phyloP scores from a whole-genome alignment of 2,329 filamentous ascomycete genomes.

The Scortechinia acanthostroma region DNA sequence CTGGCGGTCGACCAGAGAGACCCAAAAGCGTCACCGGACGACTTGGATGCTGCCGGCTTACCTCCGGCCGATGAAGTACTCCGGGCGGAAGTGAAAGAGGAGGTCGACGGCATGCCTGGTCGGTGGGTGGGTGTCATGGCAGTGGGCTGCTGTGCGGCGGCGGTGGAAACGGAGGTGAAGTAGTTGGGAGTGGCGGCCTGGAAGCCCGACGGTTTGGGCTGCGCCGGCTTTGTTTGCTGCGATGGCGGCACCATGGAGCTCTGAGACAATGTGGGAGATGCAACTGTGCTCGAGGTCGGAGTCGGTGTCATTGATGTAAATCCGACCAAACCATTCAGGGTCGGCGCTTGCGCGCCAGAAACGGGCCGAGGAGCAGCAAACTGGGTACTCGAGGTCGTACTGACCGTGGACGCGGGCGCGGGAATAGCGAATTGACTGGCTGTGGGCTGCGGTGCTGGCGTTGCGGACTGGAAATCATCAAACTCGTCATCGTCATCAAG shows the following conservation, averaged over 20 bases:
- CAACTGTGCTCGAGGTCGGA: constrained; percentile 39
- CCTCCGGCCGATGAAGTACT: constrained; percentile 31
- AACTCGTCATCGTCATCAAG: constrained; percentile 80
- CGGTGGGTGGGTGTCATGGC: constrained; percentile 16
- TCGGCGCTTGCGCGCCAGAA: constrained; percentile 73
- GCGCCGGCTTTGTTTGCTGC: constrained; percentile 29
- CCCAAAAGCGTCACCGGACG: constrained; percentile 79
- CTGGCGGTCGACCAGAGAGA: constrained; percentile 69
- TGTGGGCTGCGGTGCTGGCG: constrained; percentile 39
- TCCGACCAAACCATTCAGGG: constrained; percentile 71
- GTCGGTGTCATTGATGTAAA: constrained; percentile 77
- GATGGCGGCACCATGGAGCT: constrained; percentile 26
- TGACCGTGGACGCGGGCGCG: constrained; percentile 41
- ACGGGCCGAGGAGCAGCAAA: constrained; percentile 80
- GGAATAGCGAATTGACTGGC: constrained; percentile 36
- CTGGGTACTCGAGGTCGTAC: constrained; percentile 50
- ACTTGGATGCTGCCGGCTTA: constrained; percentile 37
- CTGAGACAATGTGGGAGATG: constrained; percentile 36
- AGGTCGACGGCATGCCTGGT: constrained; percentile 8
- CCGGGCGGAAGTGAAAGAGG: constrained; percentile 10
- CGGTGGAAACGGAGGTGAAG: constrained; percentile 71
- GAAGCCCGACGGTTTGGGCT: constrained; percentile 52
- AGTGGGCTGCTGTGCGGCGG: constrained; percentile 11
- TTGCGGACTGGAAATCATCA: constrained; percentile 91
- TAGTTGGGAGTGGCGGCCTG: constrained; percentile 85